phyloP scores from a whole-genome alignment of 345 rosid genomes.

The Aurinia saxatilis region DNA sequence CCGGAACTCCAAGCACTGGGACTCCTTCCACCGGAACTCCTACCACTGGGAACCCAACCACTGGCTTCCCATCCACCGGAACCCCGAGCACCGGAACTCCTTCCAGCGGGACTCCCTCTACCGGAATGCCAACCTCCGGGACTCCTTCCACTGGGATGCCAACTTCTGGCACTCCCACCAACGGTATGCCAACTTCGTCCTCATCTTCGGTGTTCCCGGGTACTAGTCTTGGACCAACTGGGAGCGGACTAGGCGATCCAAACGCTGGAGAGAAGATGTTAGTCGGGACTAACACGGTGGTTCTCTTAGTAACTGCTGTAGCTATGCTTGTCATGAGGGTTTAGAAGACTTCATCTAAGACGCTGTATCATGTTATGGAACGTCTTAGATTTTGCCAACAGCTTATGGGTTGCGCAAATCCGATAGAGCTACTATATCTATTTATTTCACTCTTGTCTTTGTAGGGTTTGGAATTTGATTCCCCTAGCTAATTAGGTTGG shows the following conservation, averaged over 20 bases:
- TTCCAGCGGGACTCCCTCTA: slow-evolving; percentile 11
- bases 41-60: not conserved
- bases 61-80: slow-evolving; percentile 11
- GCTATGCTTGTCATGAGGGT: slow-evolving; percentile 5
- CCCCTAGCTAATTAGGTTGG: slow-evolving; percentile 19
- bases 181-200: slow-evolving; percentile 27
- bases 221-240: slow-evolving; percentile 26
- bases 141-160: slow-evolving; percentile 27
- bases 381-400: slow-evolving; percentile 4
- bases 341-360: not conserved
- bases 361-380: not conserved
- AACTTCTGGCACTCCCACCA: slow-evolving; percentile 15
- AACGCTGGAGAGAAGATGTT: slow-evolving; percentile 15
- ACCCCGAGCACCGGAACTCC: slow-evolving; percentile 3
- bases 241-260: slow-evolving; percentile 13
- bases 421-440: not conserved
- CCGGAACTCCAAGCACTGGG: not conserved
- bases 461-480: slow-evolving; percentile 1
- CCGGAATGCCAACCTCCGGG: slow-evolving; percentile 10
- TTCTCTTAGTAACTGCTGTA: slow-evolving; percentile 2
- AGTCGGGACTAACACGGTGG: not conserved
- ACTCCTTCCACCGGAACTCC: not conserved
- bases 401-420: slow-evolving; percentile 8
- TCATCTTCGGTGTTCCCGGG: slow-evolving; percentile 30
- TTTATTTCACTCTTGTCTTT: not conserved